These are phyloP conservation scores for Pythium pyrilobum DNA, from an alignment of 352 stramenopile genomes.

Conservation along the genomic window DNA sequence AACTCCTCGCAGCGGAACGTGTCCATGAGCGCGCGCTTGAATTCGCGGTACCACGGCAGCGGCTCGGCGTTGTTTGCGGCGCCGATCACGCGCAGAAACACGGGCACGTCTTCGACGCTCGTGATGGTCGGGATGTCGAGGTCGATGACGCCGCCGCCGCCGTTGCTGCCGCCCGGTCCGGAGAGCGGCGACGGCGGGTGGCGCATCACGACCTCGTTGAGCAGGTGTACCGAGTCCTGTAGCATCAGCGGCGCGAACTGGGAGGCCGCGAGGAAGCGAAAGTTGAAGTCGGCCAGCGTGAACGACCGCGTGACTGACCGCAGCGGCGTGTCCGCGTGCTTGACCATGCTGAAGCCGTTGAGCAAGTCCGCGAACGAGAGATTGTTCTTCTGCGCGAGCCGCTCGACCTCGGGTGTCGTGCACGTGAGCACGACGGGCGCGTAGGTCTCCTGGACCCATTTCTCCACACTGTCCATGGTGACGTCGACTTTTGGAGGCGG, in stretches of 20 bases:
- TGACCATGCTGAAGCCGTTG: constrained; percentile 62
- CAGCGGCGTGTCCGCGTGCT: constrained; percentile 59
- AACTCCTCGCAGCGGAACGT: constrained; percentile 82
- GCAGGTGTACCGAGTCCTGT: constrained; percentile 43
- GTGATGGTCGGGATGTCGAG: constrained; percentile 57
- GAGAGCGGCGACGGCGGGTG: constrained; percentile 30
- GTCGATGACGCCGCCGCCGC: constrained; percentile 28
- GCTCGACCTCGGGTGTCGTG: constrained; percentile 69
- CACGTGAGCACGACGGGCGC: constrained; percentile 77
- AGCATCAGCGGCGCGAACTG: constrained; percentile 47
- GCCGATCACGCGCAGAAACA: constrained; percentile 57
- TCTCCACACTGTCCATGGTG: constrained; percentile 51
- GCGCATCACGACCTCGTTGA: constrained; percentile 60
- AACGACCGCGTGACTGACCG: constrained; percentile 70
- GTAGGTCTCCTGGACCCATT: constrained; percentile 75
- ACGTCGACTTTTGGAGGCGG: not conserved
- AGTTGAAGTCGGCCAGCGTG: constrained; percentile 60
- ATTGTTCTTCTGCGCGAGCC: constrained; percentile 78
- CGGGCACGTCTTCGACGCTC: constrained; percentile 56
- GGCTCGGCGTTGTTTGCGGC: constrained; percentile 36
- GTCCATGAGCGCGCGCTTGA: constrained; percentile 74
- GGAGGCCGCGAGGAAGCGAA: constrained; percentile 58
- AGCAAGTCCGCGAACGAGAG: constrained; percentile 69
- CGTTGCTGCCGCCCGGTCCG: not conserved
- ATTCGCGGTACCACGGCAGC: constrained; percentile 77